These are phyloP conservation scores for Sutorius eximius DNA, from an alignment of 1,284 basidiomycete species.

Conservation along the genomic window DNA sequence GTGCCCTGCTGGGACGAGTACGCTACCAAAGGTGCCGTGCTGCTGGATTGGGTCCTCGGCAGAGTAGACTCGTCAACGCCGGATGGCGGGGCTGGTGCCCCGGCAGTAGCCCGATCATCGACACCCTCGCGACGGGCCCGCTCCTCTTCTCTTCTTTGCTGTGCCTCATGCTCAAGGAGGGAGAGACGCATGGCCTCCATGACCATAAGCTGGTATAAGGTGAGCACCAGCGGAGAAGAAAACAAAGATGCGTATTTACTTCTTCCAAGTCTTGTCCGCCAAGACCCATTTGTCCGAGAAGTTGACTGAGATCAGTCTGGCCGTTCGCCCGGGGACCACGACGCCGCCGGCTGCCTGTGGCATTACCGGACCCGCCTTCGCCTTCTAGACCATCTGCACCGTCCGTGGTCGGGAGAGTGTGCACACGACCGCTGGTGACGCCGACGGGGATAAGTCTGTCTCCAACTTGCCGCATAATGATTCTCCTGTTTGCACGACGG, in stretches of 20 bases:
- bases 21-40: conserved; percentile 1
- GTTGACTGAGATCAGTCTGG: conserved; percentile 51
- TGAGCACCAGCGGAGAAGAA: conserved; percentile 11
- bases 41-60: not conserved
- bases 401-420: conserved; percentile 59
- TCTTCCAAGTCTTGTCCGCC: conserved; percentile 86
- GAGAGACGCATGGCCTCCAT: conserved; percentile 99
- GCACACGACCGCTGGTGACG: conserved; percentile 80
- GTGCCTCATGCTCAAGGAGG: conserved; percentile 86
- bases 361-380: conserved; percentile 32
- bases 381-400: conserved; percentile 43
- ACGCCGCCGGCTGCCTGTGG: conserved; percentile 58
- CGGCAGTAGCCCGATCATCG: conserved; percentile 27
- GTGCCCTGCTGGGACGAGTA: conserved; percentile 4
- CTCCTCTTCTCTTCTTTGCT: conserved; percentile 69
- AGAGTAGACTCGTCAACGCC: conserved; percentile 4
- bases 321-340: conserved; percentile 58
- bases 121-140: conserved; percentile 49
- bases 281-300: conserved; percentile 66
- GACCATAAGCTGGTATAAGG: conserved; percentile 78
- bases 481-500: conserved; percentile 89
- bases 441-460: conserved; percentile 96
- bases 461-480: conserved; percentile 98
- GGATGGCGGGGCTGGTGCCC: conserved; percentile 14
- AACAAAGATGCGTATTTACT: conserved; percentile 42